phyloP scores from a whole-genome alignment of 495 filamentous ascomycete species.

The Podospora tetraspora region DNA sequence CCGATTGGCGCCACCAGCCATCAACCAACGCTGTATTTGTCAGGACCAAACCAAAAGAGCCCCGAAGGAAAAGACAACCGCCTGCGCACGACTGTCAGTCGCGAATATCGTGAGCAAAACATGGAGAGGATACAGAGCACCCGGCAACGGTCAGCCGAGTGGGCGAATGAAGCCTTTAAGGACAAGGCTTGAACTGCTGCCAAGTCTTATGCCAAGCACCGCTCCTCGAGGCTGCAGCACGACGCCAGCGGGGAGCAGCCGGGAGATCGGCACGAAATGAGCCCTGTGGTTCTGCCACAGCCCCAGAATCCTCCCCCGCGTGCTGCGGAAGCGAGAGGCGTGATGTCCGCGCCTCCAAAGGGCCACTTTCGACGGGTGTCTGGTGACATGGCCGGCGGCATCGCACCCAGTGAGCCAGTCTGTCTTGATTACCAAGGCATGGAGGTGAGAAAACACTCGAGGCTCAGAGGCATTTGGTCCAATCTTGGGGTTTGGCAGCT shows the following conservation, averaged over 20 bases:
- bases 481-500: no score
- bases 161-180: not conserved
- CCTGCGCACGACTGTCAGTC: not conserved
- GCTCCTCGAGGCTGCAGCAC: constrained; percentile 3
- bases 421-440: no score
- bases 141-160: not conserved
- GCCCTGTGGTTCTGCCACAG: not conserved
- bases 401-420: not conserved
- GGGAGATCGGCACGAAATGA: constrained; percentile 10
- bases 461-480: not conserved
- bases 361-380: not conserved
- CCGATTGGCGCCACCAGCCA: not conserved
- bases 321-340: not conserved
- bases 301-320: not conserved
- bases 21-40: not conserved
- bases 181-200: not conserved
- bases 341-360: not conserved
- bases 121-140: not conserved
- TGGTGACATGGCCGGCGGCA: not conserved
- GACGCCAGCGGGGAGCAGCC: not conserved
- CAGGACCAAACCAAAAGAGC: not conserved
- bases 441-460: not conserved
- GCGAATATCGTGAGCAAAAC: not conserved
- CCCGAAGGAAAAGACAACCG: not conserved
- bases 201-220: constrained; percentile 7